Conservation (phyloP, 2,329 filamentous ascomycete genomes). For the Elsinoe necatrix region DNA sequence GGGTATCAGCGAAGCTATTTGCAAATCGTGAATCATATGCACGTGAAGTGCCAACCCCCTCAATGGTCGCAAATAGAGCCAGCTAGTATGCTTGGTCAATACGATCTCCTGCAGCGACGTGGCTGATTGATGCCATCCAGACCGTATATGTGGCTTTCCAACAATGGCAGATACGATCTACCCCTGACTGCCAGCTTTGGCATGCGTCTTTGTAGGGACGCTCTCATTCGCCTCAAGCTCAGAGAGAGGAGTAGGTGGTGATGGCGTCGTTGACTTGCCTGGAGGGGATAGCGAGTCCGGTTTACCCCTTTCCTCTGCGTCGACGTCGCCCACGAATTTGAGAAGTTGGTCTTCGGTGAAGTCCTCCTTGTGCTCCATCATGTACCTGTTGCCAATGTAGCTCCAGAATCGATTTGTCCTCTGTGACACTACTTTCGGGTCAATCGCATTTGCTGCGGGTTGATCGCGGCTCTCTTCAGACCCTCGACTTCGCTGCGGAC, state of each 20-base stretch:
- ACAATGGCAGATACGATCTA: not conserved
- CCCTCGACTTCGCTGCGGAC: not conserved
- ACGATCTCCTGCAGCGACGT: not conserved
- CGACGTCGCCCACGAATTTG: slow-evolving; percentile 21
- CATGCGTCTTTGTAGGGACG: not conserved
- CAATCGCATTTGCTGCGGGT: not conserved
- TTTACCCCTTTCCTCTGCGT: not conserved
- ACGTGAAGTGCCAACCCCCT: not conserved
- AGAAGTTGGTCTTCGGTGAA: slow-evolving; percentile 26
- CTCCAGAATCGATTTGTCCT: slow-evolving; percentile 30
- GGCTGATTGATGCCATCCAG: not conserved
- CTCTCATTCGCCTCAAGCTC: not conserved
- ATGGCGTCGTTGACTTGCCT: not conserved
- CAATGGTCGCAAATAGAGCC: not conserved
- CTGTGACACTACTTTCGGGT: not conserved
- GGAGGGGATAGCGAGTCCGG: not conserved
- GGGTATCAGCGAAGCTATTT: not conserved
- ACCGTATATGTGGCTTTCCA: not conserved
- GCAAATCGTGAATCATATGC: not conserved
- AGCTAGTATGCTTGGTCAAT: not conserved
- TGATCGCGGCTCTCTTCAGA: slow-evolving; percentile 1
- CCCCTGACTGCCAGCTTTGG: not conserved
- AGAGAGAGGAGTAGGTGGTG: not conserved
- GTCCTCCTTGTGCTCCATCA: slow-evolving; percentile 28
- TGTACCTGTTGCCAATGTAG: slow-evolving; percentile 30